phyloP scores from a whole-genome alignment of 2,329 filamentous ascomycete genomes.

The Microdochium paspali region DNA sequence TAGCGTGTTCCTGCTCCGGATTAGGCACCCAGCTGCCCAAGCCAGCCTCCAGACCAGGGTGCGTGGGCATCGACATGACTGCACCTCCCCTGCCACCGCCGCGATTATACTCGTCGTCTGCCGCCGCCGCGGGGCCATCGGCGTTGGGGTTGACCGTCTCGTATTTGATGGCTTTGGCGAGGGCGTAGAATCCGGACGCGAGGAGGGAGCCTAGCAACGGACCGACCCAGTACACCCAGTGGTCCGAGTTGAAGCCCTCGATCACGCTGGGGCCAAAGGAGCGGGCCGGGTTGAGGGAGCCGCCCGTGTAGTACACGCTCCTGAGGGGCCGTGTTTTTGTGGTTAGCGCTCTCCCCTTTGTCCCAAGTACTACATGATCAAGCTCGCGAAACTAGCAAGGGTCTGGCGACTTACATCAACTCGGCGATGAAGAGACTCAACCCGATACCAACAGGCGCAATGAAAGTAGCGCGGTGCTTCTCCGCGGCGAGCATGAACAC shows the following conservation, averaged over 20 bases:
- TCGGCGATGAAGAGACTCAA: slow-evolving; percentile 44
- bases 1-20: no score
- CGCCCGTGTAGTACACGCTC: slow-evolving; percentile 14
- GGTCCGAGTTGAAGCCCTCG: slow-evolving; percentile 9
- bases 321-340: no score
- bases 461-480: slow-evolving; percentile 52
- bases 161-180: slow-evolving; percentile 25
- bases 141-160: slow-evolving; percentile 17
- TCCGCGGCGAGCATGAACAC: slow-evolving; percentile 52
- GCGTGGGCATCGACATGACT: no score
- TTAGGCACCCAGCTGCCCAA: no score
- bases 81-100: no score
- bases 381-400: background rate
- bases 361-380: background rate
- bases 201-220: slow-evolving; percentile 23
- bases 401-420: slow-evolving; percentile 19
- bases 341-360: no score
- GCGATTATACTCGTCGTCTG: background rate
- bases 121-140: slow-evolving; percentile 5
- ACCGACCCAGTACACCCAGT: slow-evolving; percentile 22
- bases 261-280: slow-evolving; percentile 16
- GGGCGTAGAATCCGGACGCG: slow-evolving; percentile 22
- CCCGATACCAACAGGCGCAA: slow-evolving; percentile 55
- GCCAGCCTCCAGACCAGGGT: no score
- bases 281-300: slow-evolving; percentile 16